Evolutionary conservation across 2,329 filamentous ascomycete species (phyloP).

Genomic region (Beauveria sp.): DNA sequence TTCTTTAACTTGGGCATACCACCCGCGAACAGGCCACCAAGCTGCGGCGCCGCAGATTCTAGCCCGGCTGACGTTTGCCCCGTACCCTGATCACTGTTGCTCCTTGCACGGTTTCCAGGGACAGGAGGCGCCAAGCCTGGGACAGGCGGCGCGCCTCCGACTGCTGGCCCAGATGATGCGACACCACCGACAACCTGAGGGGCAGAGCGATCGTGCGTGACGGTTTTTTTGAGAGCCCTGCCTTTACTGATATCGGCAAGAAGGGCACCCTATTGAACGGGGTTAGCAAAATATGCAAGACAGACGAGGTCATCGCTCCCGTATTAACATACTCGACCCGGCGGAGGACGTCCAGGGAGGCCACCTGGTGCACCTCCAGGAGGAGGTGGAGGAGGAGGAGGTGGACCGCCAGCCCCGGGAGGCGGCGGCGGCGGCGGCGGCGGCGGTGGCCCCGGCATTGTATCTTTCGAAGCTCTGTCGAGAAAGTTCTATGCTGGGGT

Average conservation of each 20-base stretch:
- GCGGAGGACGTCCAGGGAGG: constrained; percentile 50
- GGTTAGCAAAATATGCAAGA: not conserved
- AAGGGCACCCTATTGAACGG: constrained; percentile 61
- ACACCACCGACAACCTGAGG: constrained; percentile 47
- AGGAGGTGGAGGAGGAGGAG: constrained; percentile 59
- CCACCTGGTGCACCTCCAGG: constrained; percentile 33
- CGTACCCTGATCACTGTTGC: constrained; percentile 69
- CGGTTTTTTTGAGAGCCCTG: constrained; percentile 69
- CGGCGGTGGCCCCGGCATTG: constrained; percentile 46
- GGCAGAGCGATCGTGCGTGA: constrained; percentile 88
- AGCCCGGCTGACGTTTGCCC: constrained; percentile 31
- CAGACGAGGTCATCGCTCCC: not conserved
- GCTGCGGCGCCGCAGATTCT: constrained; percentile 60
- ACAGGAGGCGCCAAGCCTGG: constrained; percentile 68
- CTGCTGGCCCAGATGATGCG: constrained; percentile 45
- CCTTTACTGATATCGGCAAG: constrained; percentile 85
- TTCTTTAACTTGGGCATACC: constrained; percentile 95
- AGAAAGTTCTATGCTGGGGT: not conserved
- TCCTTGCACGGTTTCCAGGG: constrained; percentile 64
- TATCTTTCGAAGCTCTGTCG: constrained; percentile 6
- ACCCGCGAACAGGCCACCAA: constrained; percentile 82
- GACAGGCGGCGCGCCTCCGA: constrained; percentile 76
- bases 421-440: constrained; percentile 66
- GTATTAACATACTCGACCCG: constrained; percentile 52
- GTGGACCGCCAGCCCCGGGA: constrained; percentile 53